Evolutionary conservation across 2,329 filamentous ascomycete genomes (phyloP), one percentile per base, ranked within the genome.

Genomic region (Clonostachys chloroleuca): DNA sequence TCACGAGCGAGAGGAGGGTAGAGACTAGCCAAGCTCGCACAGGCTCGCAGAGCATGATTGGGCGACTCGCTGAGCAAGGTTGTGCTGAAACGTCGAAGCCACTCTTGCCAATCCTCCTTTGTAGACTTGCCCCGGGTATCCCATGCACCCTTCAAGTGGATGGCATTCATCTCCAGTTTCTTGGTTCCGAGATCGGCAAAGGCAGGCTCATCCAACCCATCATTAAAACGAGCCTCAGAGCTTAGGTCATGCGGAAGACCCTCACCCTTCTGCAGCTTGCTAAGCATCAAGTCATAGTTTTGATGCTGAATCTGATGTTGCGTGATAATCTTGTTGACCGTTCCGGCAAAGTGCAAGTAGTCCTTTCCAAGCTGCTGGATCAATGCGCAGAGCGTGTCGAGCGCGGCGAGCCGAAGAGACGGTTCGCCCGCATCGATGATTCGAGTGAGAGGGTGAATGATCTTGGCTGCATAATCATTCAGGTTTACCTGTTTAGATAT

Each of bases 71-170:
- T 89, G 41, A 99, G 77, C 8, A 99, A 76, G 47, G 96, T 95
- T 34, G 96, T 92, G 61, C 92, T 97, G 69, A 99, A 96, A 30
- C 92, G 82, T 51, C 95, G 84, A 68, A 99, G 90, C 94, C 94
- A 99, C 65, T 99, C 94, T 59, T 96, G 89, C 94, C 94, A 99
- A 67, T 99, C 94, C 62, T 99, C 94, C 58, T 92, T 91, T 10
- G 94, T 99, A 0, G 92, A 96, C 62, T 96, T 96, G 51, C 95
- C 91, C 49, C 87, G 91, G 0, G 95, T 94, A 57, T 97, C 94
- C 94, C 94, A 99, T 1, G 95, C 94, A 53, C 87, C 87, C 67
- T 97, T 96, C 18, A 99, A 75, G 72, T 99, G 95, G 53, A 97
- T 92, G 44, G 96, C 91, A 56, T 99, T 99, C 66, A 97, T 92